Percentiles rank a stretch among this genome's conserved stretches.
These are phyloP conservation scores for Diplocarpon rosae DNA, from an alignment of 2,329 filamentous ascomycete genomes.

Conservation along the genomic window DNA sequence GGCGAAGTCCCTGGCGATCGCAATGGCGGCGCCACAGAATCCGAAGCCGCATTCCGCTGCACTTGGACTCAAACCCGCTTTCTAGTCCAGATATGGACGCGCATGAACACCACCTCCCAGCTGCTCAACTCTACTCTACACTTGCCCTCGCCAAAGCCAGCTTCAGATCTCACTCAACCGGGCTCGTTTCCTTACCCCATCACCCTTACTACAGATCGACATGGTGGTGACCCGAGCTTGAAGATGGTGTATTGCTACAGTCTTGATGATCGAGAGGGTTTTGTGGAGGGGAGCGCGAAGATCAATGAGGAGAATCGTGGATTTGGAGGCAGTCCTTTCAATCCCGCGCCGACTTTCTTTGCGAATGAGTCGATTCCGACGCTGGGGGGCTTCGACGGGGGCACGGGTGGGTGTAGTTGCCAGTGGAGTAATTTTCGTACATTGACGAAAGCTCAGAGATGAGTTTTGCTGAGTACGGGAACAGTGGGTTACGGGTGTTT, in stretches of 20 bases:
- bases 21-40: constrained; percentile 42
- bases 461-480: neutral
- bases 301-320: constrained; percentile 39
- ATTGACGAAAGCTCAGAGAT: constrained; percentile 4
- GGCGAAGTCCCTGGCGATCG: constrained; percentile 36
- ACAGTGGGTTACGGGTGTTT: neutral
- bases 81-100: constrained; percentile 56
- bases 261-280: constrained; percentile 36
- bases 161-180: constrained; percentile 29
- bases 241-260: constrained; percentile 46
- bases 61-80: constrained; percentile 51
- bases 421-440: constrained; percentile 42
- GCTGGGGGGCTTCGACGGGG: constrained; percentile 52
- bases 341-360: constrained; percentile 33
- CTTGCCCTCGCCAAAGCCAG: constrained; percentile 15
- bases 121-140: constrained; percentile 28
- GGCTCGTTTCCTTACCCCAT: constrained; percentile 55
- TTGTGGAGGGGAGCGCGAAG: constrained; percentile 34
- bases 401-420: constrained; percentile 50
- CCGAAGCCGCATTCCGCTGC: constrained; percentile 43
- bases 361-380: constrained; percentile 31
- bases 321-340: constrained; percentile 42
- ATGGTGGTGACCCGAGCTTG: constrained; percentile 42
- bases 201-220: constrained; percentile 49
- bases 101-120: constrained; percentile 33